A percentile compares a stretch with the other conserved stretches of the same genome.
Conservation (phyloP, 2,329 filamentous ascomycete species). For the Ceratocystis cubensis region DNA sequence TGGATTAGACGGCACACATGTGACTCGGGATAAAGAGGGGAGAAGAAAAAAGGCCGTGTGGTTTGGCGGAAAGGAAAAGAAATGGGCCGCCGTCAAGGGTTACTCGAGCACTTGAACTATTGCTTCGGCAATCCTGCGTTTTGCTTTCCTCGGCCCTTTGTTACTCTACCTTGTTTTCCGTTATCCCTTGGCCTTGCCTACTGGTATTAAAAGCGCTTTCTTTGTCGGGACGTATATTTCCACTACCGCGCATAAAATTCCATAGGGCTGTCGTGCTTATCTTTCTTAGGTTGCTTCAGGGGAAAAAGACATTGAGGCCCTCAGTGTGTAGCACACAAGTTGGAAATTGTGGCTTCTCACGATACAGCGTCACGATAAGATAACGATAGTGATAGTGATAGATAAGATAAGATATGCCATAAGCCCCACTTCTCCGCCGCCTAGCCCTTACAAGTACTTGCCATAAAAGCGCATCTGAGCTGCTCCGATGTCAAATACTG, state of each 20-base stretch:
- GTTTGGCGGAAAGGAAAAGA: too few species aligned
- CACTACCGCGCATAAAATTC: too few species aligned
- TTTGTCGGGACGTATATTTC: too few species aligned
- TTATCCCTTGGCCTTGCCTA: too few species aligned
- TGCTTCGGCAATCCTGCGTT: neutral
- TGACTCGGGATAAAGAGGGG: neutral
- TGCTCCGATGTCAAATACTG: slow-evolving; percentile 37
- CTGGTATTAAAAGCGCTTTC: too few species aligned
- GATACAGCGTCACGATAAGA: neutral
- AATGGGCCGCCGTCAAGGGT: neutral
- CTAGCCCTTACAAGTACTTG: slow-evolving; percentile 11
- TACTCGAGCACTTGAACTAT: neutral
- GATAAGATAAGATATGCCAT: neutral
- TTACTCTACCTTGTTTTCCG: too few species aligned
- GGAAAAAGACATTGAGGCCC: too few species aligned
- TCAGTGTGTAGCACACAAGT: too few species aligned
- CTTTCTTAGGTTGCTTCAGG: too few species aligned
- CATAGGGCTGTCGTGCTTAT: too few species aligned
- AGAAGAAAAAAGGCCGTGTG: too few species aligned
- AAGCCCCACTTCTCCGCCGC: neutral
- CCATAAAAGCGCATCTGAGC: slow-evolving; percentile 36
- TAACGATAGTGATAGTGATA: neutral
- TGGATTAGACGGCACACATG: neutral
- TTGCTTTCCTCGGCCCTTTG: neutral
- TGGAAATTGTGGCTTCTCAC: neutral